phyloP scores from a whole-genome alignment of 1,284 basidiomycete genomes.

The Ceratobasidium sp. region DNA sequence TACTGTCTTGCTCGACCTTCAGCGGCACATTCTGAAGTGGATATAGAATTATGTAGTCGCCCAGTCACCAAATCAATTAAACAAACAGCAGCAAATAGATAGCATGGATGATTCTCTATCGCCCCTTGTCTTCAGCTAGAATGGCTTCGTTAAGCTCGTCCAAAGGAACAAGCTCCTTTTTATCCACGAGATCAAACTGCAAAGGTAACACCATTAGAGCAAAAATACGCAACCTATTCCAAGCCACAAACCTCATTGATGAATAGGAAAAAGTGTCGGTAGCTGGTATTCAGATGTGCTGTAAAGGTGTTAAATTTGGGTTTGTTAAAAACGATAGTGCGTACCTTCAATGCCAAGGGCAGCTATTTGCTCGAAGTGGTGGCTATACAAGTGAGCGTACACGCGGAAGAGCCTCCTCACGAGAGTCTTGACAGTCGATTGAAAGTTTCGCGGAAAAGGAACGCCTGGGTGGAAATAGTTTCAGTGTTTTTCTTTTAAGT shows the following conservation, averaged over 20 bases:
- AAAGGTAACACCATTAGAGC: not conserved
- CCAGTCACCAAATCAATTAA: not conserved
- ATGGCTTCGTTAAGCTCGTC: conserved; percentile 98
- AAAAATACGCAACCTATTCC: not conserved
- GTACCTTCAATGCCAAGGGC: conserved; percentile 96
- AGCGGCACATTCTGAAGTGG: too few species aligned
- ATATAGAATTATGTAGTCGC: not conserved
- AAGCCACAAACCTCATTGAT: conserved; percentile 78
- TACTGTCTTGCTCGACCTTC: too few species aligned
- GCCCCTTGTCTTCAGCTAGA: conserved; percentile 75
- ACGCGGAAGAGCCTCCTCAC: conserved; percentile 93
- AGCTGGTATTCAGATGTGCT: conserved; percentile 99
- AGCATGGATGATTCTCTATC: not conserved
- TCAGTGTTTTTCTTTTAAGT: not conserved
- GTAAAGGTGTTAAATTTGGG: conserved; percentile 23
- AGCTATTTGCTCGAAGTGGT: conserved; percentile 99
- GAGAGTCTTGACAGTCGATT: conserved; percentile 90
- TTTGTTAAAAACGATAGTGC: conserved; percentile 42
- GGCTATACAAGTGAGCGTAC: conserved; percentile 99
- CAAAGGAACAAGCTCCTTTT: conserved; percentile 94
- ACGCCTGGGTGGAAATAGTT: conserved; percentile 64
- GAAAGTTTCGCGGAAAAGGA: conserved; percentile 91
- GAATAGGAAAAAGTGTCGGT: conserved; percentile 97
- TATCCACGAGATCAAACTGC: conserved; percentile 97
- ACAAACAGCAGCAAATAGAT: too few species aligned